A percentile compares a stretch with the other conserved stretches of the same genome.
Evolutionary conservation across 805 yeast genomes (phyloP).

Genomic region (Cyberlindnera euphorbiiphila): DNA sequence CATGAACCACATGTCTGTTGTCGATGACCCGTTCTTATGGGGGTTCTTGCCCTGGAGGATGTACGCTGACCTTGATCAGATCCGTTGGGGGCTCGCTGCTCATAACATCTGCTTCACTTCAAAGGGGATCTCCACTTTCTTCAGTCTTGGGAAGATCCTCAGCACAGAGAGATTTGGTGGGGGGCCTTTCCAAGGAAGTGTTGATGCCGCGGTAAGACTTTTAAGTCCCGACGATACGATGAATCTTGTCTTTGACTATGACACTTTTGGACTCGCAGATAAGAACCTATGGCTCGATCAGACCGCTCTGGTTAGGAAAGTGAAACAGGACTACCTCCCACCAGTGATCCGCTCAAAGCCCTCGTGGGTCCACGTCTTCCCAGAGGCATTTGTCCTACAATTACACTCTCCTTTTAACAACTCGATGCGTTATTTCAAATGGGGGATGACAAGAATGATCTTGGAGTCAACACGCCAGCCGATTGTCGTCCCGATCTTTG

Average conservation of each 20-base stretch:
- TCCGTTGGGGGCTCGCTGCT: slow-evolving; percentile 96
- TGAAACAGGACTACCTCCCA: slow-evolving; percentile 34
- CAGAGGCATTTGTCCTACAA: slow-evolving; percentile 93
- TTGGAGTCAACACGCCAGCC: slow-evolving; percentile 84
- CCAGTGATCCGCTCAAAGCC: slow-evolving; percentile 64
- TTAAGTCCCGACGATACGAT: slow-evolving; percentile 71
- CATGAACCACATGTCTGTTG: slow-evolving; percentile 89
- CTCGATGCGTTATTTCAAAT: slow-evolving; percentile 91
- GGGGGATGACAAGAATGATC: slow-evolving; percentile 88
- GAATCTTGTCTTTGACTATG: slow-evolving; percentile 37
- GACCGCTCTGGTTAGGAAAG: slow-evolving; percentile 12
- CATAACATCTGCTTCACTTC: slow-evolving; percentile 80
- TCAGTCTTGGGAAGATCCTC: slow-evolving; percentile 84
- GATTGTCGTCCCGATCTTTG: slow-evolving; percentile 79
- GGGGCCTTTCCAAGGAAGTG: slow-evolving; percentile 88
- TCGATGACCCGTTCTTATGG: slow-evolving; percentile 91
- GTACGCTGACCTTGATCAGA: slow-evolving; percentile 55
- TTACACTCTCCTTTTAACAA: slow-evolving; percentile 71
- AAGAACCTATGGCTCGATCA: slow-evolving; percentile 18
- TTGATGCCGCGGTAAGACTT: slow-evolving; percentile 82
- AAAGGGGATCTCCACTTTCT: slow-evolving; percentile 50
- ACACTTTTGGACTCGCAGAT: slow-evolving; percentile 5
- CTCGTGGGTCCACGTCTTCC: slow-evolving; percentile 92
- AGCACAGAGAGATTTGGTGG: slow-evolving; percentile 84
- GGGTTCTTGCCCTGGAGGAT: slow-evolving; percentile 76